Base-by-base conservation (phyloP, 208 protist genomes). In the Giardia duodenalis region DNA sequence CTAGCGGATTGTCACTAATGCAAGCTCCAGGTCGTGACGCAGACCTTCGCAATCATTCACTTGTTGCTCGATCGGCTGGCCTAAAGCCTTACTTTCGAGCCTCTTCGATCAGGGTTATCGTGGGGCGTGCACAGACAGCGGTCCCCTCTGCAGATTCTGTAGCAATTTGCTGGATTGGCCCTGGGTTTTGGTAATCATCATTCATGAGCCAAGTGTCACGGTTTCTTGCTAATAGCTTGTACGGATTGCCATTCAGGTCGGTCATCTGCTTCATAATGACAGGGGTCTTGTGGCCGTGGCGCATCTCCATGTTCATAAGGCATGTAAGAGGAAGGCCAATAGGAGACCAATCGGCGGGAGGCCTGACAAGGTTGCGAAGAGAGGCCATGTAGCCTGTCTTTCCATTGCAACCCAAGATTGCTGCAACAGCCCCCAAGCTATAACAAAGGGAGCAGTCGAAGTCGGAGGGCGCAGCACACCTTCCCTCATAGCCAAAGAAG, bases 401-500 rank as follows among this genome's bases (percentile, higher is more conserved):
- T 0, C 92, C 87, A 76, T n/a, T 39, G 45, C 10, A 76, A n/a
- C 89, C n/a, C 0, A 96, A 47, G 39, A 92, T 44, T 30, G 47
- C 90, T 86, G 94, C 93, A 39, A 86, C 93, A 39, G 47, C 42
- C n/a, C 95, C 95, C 1, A 96, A 92, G 47, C 92, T 90, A 93
- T 96, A 96, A 88, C 95, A 96, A 88, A 95, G 95, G 2, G 93
- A 92, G 39, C 88, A 88, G 92, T 96, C 95, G 47, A 96, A 96
- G 92, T 95, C 95, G 22, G 93, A 93, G 42, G 95, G 95, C 22
- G 94, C 67, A 2, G 57, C 87, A 86, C 93, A 95, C n/a, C 95
- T 47, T 42, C 95, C 95, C 90, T 96, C 95, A 92, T 96, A 96
- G 43, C 95, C 95, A 67, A 96, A 95, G 93, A 96, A 96, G 92